Percentiles rank a stretch among this genome's conserved stretches.
Evolutionary conservation across 257 asterid genomes (phyloP).

Genomic region (Verbena officinalis): DNA sequence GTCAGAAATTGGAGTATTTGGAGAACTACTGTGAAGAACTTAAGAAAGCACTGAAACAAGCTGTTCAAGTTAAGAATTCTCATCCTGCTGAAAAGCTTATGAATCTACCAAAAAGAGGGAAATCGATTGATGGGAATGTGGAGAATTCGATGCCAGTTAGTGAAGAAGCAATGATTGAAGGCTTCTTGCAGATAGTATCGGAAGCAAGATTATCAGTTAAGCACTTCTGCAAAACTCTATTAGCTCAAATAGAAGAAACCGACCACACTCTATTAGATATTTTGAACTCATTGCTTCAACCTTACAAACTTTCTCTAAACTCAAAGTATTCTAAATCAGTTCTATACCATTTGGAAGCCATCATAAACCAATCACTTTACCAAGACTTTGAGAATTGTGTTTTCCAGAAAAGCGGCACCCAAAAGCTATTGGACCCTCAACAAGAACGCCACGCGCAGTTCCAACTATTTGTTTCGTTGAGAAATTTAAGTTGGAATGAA

Average conservation of each 20-base stretch:
- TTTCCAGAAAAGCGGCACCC: conserved; percentile 60
- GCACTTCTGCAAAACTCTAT: conserved; percentile 70
- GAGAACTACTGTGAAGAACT: conserved; percentile 71
- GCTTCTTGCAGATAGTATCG: conserved; percentile 60
- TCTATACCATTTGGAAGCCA: conserved; percentile 64
- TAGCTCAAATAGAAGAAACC: conserved; percentile 46
- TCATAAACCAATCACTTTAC: conserved; percentile 62
- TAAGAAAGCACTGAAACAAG: conserved; percentile 55
- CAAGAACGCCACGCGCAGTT: conserved; percentile 55
- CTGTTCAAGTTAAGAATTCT: conserved; percentile 43
- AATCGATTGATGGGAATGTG: conserved; percentile 43
- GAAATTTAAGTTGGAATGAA: conserved; percentile 70
- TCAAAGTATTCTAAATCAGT: conserved; percentile 56
- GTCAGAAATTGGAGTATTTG: conserved; percentile 57
- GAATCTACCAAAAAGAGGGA: conserved; percentile 42
- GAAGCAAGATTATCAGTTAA: conserved; percentile 71
- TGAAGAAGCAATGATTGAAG: conserved; percentile 66
- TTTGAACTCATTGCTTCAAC: conserved; percentile 56
- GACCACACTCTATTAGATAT: conserved; percentile 45
- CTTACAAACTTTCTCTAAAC: conserved; percentile 52
- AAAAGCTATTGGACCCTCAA: conserved; percentile 60
- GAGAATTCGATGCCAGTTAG: conserved; percentile 49
- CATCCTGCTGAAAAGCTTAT: conserved; percentile 42
- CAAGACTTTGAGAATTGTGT: conserved; percentile 70
- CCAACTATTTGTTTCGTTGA: conserved; percentile 56